A percentile compares a stretch with the other conserved stretches of the same genome.
Evolutionary conservation across 2,329 filamentous ascomycete genomes (phyloP).

Genomic region (Trichoderma sp.): DNA sequence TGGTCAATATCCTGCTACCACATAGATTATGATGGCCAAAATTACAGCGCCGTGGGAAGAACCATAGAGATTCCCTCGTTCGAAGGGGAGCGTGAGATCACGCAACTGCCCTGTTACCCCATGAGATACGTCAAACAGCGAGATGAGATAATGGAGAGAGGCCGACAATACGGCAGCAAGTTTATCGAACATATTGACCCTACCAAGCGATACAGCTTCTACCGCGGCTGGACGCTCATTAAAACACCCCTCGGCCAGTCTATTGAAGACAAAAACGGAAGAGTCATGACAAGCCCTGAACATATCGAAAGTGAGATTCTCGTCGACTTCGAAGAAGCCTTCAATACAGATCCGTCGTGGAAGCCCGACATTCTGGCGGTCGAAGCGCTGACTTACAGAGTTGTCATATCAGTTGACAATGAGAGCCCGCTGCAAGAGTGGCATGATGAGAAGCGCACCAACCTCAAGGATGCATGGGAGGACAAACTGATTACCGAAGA

Average conservation of each 20-base stretch:
- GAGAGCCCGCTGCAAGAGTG: constrained; percentile 15
- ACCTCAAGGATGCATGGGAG: constrained; percentile 16
- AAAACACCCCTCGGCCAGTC: constrained; percentile 3
- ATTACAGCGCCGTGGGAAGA: background rate
- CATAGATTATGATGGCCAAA: constrained; percentile 24
- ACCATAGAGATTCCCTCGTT: constrained; percentile 3
- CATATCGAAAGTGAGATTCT: constrained; percentile 25
- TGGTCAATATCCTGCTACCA: constrained; percentile 17
- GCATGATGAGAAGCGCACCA: constrained; percentile 10
- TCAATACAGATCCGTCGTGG: constrained; percentile 19
- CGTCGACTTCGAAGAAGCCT: constrained; percentile 26
- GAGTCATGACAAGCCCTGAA: constrained; percentile 14
- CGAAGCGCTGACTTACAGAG: background rate
- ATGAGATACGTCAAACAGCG: constrained; percentile 17
- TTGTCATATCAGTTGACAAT: constrained; percentile 1
- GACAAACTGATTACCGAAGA: constrained; percentile 13
- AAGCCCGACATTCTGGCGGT: constrained; percentile 13
- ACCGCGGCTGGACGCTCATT: constrained; percentile 22
- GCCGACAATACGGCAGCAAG: background rate
- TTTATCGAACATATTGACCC: constrained; percentile 16
- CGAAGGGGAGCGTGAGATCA: constrained; percentile 21
- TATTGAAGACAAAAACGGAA: background rate
- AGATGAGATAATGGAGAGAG: constrained; percentile 18
- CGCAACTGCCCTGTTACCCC: constrained; percentile 17
- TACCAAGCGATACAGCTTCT: constrained; percentile 9